Evolutionary conservation across 1,139 yeast species (phyloP).

Genomic region (Geotrichum citri-aurantii): DNA sequence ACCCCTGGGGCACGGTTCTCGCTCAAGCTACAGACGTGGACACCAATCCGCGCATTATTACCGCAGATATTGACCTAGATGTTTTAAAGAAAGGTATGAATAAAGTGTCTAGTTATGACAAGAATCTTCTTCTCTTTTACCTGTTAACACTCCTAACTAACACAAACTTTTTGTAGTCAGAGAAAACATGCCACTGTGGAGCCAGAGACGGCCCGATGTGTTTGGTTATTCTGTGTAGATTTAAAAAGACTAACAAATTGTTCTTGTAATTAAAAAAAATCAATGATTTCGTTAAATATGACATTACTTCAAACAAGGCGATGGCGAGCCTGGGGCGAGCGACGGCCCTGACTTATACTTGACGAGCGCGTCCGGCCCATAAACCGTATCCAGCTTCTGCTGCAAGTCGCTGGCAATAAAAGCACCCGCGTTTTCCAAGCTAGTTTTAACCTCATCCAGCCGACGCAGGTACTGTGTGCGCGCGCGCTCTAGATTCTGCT

Average conservation of each 20-base stretch:
- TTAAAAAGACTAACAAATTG: neutral
- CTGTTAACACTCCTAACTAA: too few relatives aligned
- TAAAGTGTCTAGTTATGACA: too few relatives aligned
- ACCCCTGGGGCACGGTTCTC: constrained; percentile 84
- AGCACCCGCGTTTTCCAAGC: neutral
- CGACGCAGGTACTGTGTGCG: neutral
- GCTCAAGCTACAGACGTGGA: constrained; percentile 52
- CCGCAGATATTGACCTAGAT: constrained; percentile 64
- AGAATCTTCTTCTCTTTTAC: neutral
- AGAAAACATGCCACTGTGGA: constrained; percentile 66
- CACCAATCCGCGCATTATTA: constrained; percentile 50
- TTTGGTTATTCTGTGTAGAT: constrained; percentile 29
- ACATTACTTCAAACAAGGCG: neutral
- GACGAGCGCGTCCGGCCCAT: neutral
- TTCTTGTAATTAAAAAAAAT: neutral
- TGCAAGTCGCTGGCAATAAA: constrained; percentile 1
- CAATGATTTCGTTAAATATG: neutral
- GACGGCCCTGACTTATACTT: neutral
- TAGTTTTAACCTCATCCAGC: neutral
- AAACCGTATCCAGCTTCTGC: neutral
- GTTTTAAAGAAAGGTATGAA: constrained; percentile 46
- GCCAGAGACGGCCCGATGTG: constrained; percentile 62
- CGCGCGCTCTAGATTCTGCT: constrained; percentile 9
- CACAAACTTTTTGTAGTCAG: constrained; percentile 45
- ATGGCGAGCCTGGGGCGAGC: neutral